A percentile compares a stretch with the other conserved stretches of the same genome.
Evolutionary conservation across 768 basidiomycete species (phyloP).

Genomic region (Hypsizygus marmoreus): DNA sequence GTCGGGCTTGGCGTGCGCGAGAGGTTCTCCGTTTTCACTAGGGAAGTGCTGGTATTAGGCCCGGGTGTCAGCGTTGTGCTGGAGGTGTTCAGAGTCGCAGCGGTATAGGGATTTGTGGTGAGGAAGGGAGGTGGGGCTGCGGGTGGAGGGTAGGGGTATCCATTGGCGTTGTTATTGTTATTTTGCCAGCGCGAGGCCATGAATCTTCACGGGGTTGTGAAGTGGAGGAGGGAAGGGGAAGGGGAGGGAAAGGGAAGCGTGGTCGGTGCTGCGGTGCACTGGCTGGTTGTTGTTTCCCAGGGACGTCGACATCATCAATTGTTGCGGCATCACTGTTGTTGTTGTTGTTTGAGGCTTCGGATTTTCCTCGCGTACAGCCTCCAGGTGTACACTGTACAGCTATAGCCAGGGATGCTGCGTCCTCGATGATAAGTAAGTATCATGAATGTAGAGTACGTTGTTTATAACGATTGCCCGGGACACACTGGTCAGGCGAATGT

Average conservation of each 20-base stretch:
- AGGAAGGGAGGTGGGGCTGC: no score
- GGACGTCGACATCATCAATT: no score
- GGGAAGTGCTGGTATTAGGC: conserved; percentile 14
- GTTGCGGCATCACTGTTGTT: no score
- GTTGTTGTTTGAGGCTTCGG: no score
- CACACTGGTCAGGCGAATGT: no score
- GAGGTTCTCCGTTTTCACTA: conserved; percentile 18
- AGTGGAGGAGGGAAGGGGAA: background rate
- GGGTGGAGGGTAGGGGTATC: conserved; percentile 12
- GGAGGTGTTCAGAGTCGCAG: background rate
- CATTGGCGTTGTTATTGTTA: background rate
- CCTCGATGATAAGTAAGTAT: no score
- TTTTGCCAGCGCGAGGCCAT: background rate
- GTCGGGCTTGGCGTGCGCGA: conserved; percentile 64
- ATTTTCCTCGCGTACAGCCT: no score
- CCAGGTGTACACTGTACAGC: no score
- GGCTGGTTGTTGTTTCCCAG: no score
- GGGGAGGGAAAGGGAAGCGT: background rate
- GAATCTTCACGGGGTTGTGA: background rate
- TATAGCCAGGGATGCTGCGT: no score
- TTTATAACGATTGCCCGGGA: no score
- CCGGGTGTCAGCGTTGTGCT: background rate
- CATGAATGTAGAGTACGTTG: no score
- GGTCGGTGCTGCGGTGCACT: background rate
- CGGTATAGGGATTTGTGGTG: background rate